Evolutionary conservation across 306 rosid genomes (phyloP).

Genomic region (Crotalaria pallida): DNA sequence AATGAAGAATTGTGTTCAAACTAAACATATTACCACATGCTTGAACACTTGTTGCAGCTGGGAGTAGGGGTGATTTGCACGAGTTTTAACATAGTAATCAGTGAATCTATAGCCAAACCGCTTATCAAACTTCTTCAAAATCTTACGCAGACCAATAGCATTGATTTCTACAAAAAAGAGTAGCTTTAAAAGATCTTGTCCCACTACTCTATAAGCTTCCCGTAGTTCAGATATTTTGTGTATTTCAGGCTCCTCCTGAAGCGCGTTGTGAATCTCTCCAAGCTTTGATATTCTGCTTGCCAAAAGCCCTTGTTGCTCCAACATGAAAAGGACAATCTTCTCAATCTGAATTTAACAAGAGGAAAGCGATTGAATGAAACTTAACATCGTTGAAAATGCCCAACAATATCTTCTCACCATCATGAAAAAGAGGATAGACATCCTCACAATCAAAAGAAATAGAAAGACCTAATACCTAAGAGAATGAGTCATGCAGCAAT

Average conservation of each 20-base stretch:
- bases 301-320: constrained; percentile 98
- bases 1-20: constrained; percentile 8
- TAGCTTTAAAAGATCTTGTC: constrained; percentile 81
- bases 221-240: constrained; percentile 60
- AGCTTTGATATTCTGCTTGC: constrained; percentile 84
- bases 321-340: constrained; percentile 81
- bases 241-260: constrained; percentile 77
- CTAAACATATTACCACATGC: constrained; percentile 81
- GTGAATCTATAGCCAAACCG: constrained; percentile 92
- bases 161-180: constrained; percentile 84
- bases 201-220: constrained; percentile 78
- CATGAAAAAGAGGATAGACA: background rate
- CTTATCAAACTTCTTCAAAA: constrained; percentile 95
- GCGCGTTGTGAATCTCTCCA: constrained; percentile 55
- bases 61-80: constrained; percentile 98
- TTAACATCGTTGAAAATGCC: background rate
- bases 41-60: constrained; percentile 99
- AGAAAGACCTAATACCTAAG: background rate
- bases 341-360: constrained; percentile 63
- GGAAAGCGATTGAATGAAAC: constrained; percentile 16
- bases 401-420: background rate
- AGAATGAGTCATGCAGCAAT: background rate
- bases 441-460: background rate
- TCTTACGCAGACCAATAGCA: constrained; percentile 96
- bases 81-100: constrained; percentile 86